These are phyloP conservation scores for Hippophae gyantsensis DNA, from an alignment of 306 rosid genomes.

Conservation along the genomic window DNA sequence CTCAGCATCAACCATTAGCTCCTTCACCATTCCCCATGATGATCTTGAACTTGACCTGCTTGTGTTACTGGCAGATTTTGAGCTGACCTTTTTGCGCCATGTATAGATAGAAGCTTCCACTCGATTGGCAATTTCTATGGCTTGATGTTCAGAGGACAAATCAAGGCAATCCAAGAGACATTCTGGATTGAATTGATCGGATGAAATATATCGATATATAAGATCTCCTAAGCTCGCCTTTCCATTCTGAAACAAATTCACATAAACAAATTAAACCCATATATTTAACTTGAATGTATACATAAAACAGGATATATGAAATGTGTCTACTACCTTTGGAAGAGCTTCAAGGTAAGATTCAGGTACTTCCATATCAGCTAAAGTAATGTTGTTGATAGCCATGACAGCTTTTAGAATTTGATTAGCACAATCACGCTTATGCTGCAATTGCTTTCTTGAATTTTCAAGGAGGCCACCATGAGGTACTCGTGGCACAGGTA, in stretches of 20 bases:
- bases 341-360: constrained; percentile 78
- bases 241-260: constrained; percentile 60
- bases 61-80: constrained; percentile 36
- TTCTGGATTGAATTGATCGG: constrained; percentile 81
- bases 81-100: constrained; percentile 54
- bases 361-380: constrained; percentile 82
- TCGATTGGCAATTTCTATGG: constrained; percentile 75
- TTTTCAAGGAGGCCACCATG: constrained; percentile 68
- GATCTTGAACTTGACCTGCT: constrained; percentile 53
- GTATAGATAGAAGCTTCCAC: constrained; percentile 68
- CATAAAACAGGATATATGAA: background rate
- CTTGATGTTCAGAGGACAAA: constrained; percentile 91
- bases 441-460: constrained; percentile 69
- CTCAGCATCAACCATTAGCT: constrained; percentile 78
- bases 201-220: constrained; percentile 74
- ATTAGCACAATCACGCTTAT: constrained; percentile 79
- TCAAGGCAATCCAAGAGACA: constrained; percentile 82
- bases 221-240: constrained; percentile 75
- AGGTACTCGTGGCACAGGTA: constrained; percentile 89
- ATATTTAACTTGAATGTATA: background rate
- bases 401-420: constrained; percentile 84
- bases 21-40: constrained; percentile 98
- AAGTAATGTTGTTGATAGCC: constrained; percentile 70
- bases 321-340: constrained; percentile 52
- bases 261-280: constrained; percentile 1